Evolutionary conservation across 352 stramenopile genomes (phyloP).

Genomic region (Hyaloperonospora arabidopsidis): DNA sequence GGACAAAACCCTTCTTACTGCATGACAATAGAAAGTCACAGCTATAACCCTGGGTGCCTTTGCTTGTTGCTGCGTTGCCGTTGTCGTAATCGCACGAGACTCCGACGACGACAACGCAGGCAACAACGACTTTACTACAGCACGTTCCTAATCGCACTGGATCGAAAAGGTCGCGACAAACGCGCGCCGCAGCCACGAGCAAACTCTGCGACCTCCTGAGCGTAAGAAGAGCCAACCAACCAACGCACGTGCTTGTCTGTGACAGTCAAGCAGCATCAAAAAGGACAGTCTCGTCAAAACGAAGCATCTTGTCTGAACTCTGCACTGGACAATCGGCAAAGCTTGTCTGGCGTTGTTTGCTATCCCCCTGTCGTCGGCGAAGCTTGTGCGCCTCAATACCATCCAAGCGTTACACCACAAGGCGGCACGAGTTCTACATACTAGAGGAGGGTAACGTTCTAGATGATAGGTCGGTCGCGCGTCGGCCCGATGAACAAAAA

Average conservation of each 20-base stretch:
- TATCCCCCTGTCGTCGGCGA: too few species aligned
- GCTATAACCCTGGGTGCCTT: too few species aligned
- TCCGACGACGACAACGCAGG: too few species aligned
- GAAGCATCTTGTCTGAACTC: background rate
- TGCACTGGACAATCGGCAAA: background rate
- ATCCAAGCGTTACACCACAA: too few species aligned
- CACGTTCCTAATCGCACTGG: background rate
- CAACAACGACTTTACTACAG: background rate
- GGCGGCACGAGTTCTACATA: too few species aligned
- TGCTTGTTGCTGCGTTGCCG: background rate
- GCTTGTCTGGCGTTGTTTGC: background rate
- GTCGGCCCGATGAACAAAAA: too few species aligned
- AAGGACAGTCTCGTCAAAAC: background rate
- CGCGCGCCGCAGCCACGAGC: conserved; percentile 7
- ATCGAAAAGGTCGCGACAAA: conserved; percentile 9
- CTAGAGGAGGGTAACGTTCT: too few species aligned
- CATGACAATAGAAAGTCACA: too few species aligned
- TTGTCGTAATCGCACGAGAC: too few species aligned
- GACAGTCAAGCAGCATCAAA: background rate
- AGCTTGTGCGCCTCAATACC: too few species aligned
- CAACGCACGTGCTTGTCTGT: conserved; percentile 9
- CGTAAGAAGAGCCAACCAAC: conserved; percentile 17
- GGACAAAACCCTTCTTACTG: too few species aligned
- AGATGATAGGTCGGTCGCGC: too few species aligned
- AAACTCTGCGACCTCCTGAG: conserved; percentile 6